Base-by-base conservation (phyloP, 1,139 yeast species). In the Diutina mesorugosa region DNA sequence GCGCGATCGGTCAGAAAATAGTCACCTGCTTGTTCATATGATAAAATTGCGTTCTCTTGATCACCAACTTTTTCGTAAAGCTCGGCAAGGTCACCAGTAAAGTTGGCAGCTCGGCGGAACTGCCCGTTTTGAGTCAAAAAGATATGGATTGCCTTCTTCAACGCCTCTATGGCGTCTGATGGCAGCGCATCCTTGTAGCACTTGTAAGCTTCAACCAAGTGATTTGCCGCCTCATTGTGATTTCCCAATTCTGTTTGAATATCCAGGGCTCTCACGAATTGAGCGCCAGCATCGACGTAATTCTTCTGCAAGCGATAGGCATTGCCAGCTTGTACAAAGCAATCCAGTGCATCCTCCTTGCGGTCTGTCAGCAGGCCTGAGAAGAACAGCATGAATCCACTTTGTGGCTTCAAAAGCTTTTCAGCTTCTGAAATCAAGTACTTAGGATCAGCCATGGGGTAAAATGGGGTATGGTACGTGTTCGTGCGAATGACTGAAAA, bases 1-100 rank as follows among this genome's bases (percentile, higher is more conserved):
- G 99, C 98, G 60, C 90, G 93, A 71, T 93, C 99, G 60, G 95
- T 90, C 59, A 83, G 81, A 67, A 87, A 90, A 89, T 97, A 93
- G 66, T 95, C 98, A 50, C 97, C 97, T 5, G 99, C 97, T 64
- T 87, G 88, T 66, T 90, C 96, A 68, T 87, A 93, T 35, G 93
- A 83, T 59, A 78, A 77, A 57, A 87, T 78, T 3, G 99, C 97
- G 62, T 80, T 80, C 18, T 77, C 74, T 30, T 72, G 69, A 65
- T 91, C 95, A 57, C 80, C 79, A 46, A 87, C 73, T 55, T 78
- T 78, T 69, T 93, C 98, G 67, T 88, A 90, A 55, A 93, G 71
- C 62, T 84, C 93, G 3, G 91, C 99, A 65, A 93, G 78, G 67
- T 93, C 98, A 77, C 87, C 82, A 65, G 93, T 87, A 71, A 88